Evolutionary conservation across 164 flowering plant species (phyloP).

Genomic region (Aristolochia californica): DNA sequence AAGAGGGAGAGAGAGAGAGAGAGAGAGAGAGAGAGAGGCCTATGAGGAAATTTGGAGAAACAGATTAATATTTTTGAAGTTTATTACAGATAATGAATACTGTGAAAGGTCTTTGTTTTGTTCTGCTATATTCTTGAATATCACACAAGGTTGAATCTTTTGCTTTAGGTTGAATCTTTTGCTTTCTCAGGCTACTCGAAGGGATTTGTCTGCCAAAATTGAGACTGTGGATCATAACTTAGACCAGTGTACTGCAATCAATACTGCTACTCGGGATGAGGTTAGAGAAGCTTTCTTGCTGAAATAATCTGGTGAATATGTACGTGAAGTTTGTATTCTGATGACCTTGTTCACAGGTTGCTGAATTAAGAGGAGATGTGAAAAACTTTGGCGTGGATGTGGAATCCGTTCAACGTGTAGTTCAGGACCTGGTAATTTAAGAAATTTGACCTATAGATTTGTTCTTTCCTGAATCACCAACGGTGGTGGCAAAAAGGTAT

Average conservation of each 20-base stretch:
- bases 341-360: constrained; percentile 25
- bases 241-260: constrained; percentile 35
- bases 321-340: constrained; percentile 1
- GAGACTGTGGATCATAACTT: constrained; percentile 37
- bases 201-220: constrained; percentile 49
- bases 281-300: constrained; percentile 23
- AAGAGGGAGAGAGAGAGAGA: too few relatives aligned
- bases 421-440: constrained; percentile 40
- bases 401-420: constrained; percentile 37
- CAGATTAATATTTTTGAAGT: too few relatives aligned
- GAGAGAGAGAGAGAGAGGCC: too few relatives aligned
- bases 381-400: constrained; percentile 28
- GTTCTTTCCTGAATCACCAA: too few relatives aligned
- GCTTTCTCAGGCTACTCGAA: constrained; percentile 35
- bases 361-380: constrained; percentile 29
- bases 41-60: too few relatives aligned
- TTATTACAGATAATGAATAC: too few relatives aligned
- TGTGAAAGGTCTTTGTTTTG: too few relatives aligned
- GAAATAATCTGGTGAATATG: constrained; percentile 1
- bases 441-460: too few relatives aligned
- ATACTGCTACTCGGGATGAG: constrained; percentile 45
- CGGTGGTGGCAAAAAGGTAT: too few relatives aligned
- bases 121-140: too few relatives aligned
- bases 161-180: too few relatives aligned
- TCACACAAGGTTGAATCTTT: too few relatives aligned